Evolutionary conservation across 106 monocot species (phyloP).

Genomic region (Dendrobium nobile): DNA sequence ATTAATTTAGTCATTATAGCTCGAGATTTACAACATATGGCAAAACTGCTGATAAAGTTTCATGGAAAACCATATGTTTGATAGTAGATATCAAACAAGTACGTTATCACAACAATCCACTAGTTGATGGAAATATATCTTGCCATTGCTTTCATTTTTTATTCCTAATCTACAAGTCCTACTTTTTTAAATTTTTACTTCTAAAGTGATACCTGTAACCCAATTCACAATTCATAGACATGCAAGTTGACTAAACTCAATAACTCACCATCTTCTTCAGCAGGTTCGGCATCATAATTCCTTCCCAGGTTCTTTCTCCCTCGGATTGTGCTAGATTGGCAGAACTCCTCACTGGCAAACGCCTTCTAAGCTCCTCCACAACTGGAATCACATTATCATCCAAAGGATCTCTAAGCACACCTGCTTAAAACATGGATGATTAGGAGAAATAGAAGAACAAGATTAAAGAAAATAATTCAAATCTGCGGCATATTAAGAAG

Average conservation of each 20-base stretch:
- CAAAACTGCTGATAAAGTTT: no score
- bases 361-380: slow-evolving; percentile 74
- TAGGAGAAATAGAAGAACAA: not conserved
- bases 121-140: no score
- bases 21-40: no score
- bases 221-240: not conserved
- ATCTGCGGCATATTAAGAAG: not conserved
- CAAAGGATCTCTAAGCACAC: slow-evolving; percentile 73
- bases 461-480: not conserved
- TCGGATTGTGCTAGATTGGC: slow-evolving; percentile 23
- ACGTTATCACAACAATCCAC: no score
- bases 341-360: slow-evolving; percentile 31
- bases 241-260: not conserved
- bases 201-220: not conserved
- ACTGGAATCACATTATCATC: slow-evolving; percentile 73
- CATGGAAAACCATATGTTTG: no score
- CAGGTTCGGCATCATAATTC: slow-evolving; percentile 52
- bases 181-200: not conserved
- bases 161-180: not conserved
- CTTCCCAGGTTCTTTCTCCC: slow-evolving; percentile 34
- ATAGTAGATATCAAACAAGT: no score
- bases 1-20: no score
- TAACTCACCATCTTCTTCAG: slow-evolving; percentile 63
- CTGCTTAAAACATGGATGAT: slow-evolving; percentile 19
- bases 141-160: no score